These are phyloP conservation scores for Phytopythium helicoides DNA, from an alignment of 352 stramenopile species.

Conservation along the genomic window DNA sequence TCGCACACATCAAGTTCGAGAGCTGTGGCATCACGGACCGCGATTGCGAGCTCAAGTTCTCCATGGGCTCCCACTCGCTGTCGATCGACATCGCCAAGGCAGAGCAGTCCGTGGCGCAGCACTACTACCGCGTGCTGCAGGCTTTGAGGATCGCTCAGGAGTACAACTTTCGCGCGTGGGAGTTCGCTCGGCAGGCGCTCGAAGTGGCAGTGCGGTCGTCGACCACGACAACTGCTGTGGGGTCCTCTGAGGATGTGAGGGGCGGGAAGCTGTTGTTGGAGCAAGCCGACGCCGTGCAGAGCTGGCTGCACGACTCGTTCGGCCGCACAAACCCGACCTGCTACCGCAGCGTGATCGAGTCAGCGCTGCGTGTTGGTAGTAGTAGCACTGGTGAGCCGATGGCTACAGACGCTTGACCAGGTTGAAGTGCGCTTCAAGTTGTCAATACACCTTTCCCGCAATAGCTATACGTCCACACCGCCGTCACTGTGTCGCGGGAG, in stretches of 20 bases:
- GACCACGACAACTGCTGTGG: conserved; percentile 14
- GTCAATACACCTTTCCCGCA: too few relatives aligned
- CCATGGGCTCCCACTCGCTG: conserved; percentile 26
- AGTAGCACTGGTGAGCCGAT: too few relatives aligned
- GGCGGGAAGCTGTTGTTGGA: conserved; percentile 31
- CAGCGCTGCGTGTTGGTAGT: conserved; percentile 37
- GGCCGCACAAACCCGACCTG: conserved; percentile 39
- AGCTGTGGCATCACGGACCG: conserved; percentile 38
- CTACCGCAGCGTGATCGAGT: conserved; percentile 50
- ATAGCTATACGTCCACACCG: too few relatives aligned
- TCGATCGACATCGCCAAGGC: conserved; percentile 53
- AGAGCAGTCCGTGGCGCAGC: conserved; percentile 22
- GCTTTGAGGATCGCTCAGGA: conserved; percentile 36
- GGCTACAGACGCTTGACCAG: too few relatives aligned
- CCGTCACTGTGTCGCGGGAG: too few relatives aligned
- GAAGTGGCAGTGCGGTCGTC: conserved; percentile 24
- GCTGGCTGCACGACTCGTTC: conserved; percentile 48
- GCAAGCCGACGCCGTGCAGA: conserved; percentile 40
- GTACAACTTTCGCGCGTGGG: conserved; percentile 40
- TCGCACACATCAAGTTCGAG: conserved; percentile 41
- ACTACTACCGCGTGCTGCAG: conserved; percentile 58
- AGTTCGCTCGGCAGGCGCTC: conserved; percentile 39
- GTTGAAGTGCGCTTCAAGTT: too few relatives aligned
- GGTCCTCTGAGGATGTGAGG: conserved; percentile 16
- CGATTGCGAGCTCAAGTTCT: conserved; percentile 62